Conservation (phyloP, 2,329 filamentous ascomycete species). For the Helicocarpus griseus region DNA sequence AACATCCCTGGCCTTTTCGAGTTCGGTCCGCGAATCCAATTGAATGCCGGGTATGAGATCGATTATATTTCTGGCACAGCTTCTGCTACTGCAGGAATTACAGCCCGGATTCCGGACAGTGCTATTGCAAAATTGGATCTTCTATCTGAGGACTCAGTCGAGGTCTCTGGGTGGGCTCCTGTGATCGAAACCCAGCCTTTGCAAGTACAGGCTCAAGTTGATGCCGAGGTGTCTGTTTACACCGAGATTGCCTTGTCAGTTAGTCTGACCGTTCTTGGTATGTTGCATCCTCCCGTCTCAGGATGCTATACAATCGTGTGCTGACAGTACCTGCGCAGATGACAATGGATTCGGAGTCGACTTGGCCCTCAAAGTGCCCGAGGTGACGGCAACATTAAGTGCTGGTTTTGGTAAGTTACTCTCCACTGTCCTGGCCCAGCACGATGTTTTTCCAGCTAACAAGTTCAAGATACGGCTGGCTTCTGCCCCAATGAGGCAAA, state of each 20-base stretch:
- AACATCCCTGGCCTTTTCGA: conserved; percentile 7
- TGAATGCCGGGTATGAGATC: conserved; percentile 6
- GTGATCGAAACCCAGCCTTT: conserved; percentile 4
- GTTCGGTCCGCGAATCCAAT: conserved; percentile 6
- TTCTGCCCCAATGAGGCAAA: conserved; percentile 3
- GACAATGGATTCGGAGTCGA: conserved; percentile 7
- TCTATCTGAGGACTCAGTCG: background rate
- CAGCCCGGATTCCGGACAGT: conserved; percentile 3
- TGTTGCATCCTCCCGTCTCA: background rate
- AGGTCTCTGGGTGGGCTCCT: conserved; percentile 7
- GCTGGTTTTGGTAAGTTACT: conserved; percentile 1
- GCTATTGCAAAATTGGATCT: conserved; percentile 7
- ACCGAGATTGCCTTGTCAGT: conserved; percentile 6
- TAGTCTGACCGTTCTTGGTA: conserved; percentile 6
- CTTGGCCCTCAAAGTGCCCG: conserved; percentile 3
- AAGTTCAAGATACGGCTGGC: conserved; percentile 3
- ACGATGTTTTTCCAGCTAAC: background rate
- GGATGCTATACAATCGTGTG: too few species aligned
- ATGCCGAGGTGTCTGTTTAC: conserved; percentile 4
- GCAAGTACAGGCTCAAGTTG: conserved; percentile 4
- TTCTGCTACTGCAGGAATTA: conserved; percentile 5
- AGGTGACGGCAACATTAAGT: conserved; percentile 4
- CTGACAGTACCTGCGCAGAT: conserved; percentile 3
- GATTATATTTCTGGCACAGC: conserved; percentile 4
- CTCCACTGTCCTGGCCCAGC: background rate